Conservation (phyloP, 2,329 filamentous ascomycete species). For the Penicillium sp. region DNA sequence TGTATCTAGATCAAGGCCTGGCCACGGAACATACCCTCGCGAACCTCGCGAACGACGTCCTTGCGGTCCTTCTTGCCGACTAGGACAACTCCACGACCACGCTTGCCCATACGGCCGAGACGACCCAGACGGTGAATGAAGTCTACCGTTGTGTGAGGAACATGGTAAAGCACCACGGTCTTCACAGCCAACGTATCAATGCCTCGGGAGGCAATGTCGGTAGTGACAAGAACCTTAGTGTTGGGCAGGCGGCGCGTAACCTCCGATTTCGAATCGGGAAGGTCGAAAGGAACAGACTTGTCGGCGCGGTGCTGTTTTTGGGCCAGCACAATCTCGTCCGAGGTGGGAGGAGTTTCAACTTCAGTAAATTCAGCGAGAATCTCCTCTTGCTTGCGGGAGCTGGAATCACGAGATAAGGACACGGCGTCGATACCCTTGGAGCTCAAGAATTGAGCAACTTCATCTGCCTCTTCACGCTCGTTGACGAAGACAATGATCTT, state of each 20-base stretch:
- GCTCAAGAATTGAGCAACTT: constrained; percentile 74
- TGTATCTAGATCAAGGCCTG: constrained; percentile 66
- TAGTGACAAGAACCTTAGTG: constrained; percentile 89
- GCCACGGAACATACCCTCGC: constrained; percentile 81
- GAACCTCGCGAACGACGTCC: constrained; percentile 88
- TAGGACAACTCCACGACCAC: constrained; percentile 84
- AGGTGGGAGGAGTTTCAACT: constrained; percentile 34
- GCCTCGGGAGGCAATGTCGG: constrained; percentile 85
- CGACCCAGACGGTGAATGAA: constrained; percentile 95
- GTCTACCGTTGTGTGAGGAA: constrained; percentile 96
- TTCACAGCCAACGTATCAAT: constrained; percentile 91
- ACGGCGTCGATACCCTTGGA: constrained; percentile 86
- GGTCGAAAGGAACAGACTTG: constrained; percentile 42
- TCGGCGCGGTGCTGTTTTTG: constrained; percentile 31
- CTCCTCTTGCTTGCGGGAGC: constrained; percentile 72
- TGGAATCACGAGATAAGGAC: constrained; percentile 80
- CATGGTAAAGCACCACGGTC: constrained; percentile 91
- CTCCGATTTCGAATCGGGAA: constrained; percentile 32
- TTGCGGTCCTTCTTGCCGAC: constrained; percentile 85
- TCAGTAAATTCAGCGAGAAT: constrained; percentile 72
- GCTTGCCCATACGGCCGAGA: constrained; percentile 86
- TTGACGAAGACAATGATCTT: constrained; percentile 95
- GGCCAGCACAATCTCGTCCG: constrained; percentile 34
- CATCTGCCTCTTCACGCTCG: constrained; percentile 82
- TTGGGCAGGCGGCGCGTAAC: constrained; percentile 60